Conservation (phyloP, 148 eudicot genomes). For the Chenopodium formosanum region DNA sequence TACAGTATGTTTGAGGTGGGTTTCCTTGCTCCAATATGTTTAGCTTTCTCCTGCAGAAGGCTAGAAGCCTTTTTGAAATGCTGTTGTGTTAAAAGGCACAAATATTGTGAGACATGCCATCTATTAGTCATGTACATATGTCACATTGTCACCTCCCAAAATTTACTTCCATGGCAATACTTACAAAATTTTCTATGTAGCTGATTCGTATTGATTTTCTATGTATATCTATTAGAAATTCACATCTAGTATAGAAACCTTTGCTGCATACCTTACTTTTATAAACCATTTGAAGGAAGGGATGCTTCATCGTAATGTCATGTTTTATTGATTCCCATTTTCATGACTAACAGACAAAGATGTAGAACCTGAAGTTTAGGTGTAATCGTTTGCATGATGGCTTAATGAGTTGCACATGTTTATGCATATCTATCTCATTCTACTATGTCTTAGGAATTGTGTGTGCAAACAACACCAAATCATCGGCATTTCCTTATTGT, state of each 20-base stretch:
- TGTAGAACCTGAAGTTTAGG: neutral
- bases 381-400: neutral
- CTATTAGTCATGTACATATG: neutral
- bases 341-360: neutral
- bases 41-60: neutral
- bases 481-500: neutral
- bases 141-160: neutral
- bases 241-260: neutral
- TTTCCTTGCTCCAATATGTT: neutral
- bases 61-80: neutral
- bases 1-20: neutral
- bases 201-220: neutral
- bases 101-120: neutral
- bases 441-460: too few species aligned
- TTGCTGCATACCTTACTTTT: neutral
- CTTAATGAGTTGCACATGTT: neutral
- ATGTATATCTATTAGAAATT: neutral
- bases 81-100: constrained; percentile 2
- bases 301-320: neutral
- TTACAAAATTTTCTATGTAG: neutral
- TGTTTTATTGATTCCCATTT: neutral
- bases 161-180: neutral
- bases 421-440: too few species aligned
- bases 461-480: too few species aligned
- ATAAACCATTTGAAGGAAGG: neutral